Evolutionary conservation across 148 eudicot genomes (phyloP).

Genomic region (Vaccinium myrtillus): DNA sequence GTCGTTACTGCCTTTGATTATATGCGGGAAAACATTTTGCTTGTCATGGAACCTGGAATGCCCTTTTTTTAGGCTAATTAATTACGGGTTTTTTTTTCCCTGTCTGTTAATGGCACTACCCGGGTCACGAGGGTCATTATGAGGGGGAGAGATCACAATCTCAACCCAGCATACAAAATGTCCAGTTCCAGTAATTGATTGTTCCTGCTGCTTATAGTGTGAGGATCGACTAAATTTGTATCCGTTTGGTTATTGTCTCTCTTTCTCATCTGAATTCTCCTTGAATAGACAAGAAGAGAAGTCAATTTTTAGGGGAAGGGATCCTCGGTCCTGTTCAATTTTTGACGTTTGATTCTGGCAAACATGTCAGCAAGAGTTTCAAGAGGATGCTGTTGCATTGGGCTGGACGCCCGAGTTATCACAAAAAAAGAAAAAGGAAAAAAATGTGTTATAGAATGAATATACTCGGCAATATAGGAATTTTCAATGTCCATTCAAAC

Average conservation of each 20-base stretch:
- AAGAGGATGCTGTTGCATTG: too few relatives aligned
- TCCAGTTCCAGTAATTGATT: background rate
- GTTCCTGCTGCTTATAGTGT: background rate
- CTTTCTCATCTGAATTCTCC: background rate
- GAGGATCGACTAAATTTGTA: background rate
- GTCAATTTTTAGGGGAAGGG: background rate
- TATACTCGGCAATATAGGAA: too few relatives aligned
- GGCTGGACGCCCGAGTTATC: too few relatives aligned
- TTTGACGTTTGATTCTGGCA: too few relatives aligned
- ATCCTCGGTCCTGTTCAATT: background rate
- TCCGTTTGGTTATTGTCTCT: background rate
- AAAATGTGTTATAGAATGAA: too few relatives aligned
- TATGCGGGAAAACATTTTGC: background rate
- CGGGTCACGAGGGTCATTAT: background rate
- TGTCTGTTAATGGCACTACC: background rate
- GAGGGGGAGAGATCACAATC: background rate
- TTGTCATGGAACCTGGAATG: background rate
- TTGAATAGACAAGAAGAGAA: background rate
- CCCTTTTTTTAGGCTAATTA: background rate
- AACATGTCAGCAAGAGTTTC: too few relatives aligned
- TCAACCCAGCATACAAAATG: background rate
- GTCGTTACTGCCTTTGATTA: background rate
- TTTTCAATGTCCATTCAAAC: too few relatives aligned
- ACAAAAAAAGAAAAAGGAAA: too few relatives aligned
- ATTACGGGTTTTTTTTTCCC: background rate